Evolutionary conservation across 2,329 filamentous ascomycete species (phyloP).

Genomic region (Tolypocladium ovalisporum): DNA sequence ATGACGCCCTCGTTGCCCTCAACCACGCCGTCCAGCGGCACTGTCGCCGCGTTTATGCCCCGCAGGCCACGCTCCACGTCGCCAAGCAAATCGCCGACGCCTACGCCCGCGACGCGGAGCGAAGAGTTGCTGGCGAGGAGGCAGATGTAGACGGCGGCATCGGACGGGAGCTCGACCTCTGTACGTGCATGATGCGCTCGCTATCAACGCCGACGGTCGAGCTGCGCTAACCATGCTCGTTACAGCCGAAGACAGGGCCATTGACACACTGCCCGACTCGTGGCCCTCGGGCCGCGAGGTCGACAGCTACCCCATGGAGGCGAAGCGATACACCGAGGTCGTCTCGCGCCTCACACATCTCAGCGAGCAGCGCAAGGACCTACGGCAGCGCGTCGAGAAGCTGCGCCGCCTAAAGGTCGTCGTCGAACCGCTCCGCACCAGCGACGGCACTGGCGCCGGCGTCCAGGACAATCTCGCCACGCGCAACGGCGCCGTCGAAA

Average conservation of each 20-base stretch:
- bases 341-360: constrained; percentile 38
- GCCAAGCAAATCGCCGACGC: constrained; percentile 61
- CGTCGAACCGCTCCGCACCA: constrained; percentile 30
- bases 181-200: constrained; percentile 16
- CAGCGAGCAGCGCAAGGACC: constrained; percentile 22
- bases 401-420: constrained; percentile 37
- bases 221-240: not conserved
- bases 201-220: not conserved
- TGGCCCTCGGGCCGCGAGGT: constrained; percentile 33
- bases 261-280: constrained; percentile 32
- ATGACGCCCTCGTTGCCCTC: constrained; percentile 45
- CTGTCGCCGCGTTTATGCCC: constrained; percentile 52
- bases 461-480: constrained; percentile 59
- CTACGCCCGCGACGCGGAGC: constrained; percentile 41
- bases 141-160: constrained; percentile 24
- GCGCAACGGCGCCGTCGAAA: constrained; percentile 52
- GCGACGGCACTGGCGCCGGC: constrained; percentile 16
- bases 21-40: constrained; percentile 56
- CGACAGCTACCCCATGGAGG: constrained; percentile 30
- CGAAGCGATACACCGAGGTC: constrained; percentile 39
- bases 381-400: constrained; percentile 30
- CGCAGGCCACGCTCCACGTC: constrained; percentile 58
- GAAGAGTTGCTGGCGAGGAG: constrained; percentile 18
- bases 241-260: constrained; percentile 29
- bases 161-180: constrained; percentile 31